Conservation (phyloP, 2,329 filamentous ascomycete species). For the Dichotomopilus funicola region DNA sequence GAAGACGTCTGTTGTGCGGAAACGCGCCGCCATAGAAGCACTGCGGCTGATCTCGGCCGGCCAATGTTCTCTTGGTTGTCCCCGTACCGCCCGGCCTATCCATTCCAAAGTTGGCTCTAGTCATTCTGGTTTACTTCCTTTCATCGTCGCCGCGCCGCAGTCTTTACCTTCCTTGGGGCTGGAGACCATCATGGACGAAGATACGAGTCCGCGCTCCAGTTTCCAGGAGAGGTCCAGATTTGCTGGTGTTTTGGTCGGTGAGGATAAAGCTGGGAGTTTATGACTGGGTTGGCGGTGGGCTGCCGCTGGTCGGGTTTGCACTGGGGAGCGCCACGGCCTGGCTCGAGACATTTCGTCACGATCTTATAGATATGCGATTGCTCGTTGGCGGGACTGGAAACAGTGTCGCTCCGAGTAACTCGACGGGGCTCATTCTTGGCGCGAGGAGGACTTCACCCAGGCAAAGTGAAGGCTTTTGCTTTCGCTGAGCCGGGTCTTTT, state of each 20-base stretch:
- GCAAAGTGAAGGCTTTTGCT: not conserved
- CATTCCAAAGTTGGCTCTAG: constrained; percentile 27
- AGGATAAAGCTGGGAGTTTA: not conserved
- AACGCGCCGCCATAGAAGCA: constrained; percentile 99
- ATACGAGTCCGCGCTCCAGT: constrained; percentile 71
- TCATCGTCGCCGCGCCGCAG: constrained; percentile 17
- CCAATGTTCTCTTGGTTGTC: constrained; percentile 39
- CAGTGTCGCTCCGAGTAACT: constrained; percentile 63
- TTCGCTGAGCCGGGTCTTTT: constrained; percentile 20
- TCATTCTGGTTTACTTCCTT: not conserved
- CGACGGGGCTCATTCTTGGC: constrained; percentile 99
- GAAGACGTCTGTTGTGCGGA: constrained; percentile 58
- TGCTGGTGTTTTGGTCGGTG: constrained; percentile 14
- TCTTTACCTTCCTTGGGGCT: constrained; percentile 24
- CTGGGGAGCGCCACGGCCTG: constrained; percentile 40
- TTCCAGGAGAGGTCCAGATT: constrained; percentile 18
- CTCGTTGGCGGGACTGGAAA: constrained; percentile 35
- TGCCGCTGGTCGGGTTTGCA: constrained; percentile 34
- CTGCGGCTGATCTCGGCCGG: constrained; percentile 73
- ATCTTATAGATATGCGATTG: constrained; percentile 99
- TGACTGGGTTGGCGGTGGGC: constrained; percentile 34
- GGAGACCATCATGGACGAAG: constrained; percentile 65
- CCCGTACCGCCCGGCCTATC: constrained; percentile 27
- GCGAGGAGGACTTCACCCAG: constrained; percentile 66
- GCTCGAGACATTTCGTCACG: constrained; percentile 76